Evolutionary conservation across 176 grass and related monocot genomes (phyloP).

Genomic region (Ananas comosus): DNA sequence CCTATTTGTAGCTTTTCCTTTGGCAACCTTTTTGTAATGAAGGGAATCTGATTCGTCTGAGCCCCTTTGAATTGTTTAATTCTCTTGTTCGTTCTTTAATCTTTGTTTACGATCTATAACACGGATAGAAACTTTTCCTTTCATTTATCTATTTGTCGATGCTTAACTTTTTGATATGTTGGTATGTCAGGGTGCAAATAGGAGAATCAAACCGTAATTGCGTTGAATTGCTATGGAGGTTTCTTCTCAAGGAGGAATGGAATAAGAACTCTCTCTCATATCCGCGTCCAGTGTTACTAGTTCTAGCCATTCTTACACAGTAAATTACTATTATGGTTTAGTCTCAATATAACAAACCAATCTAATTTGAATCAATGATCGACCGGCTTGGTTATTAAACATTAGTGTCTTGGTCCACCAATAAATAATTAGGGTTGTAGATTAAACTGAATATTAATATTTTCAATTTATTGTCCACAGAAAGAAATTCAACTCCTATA

Average conservation of each 20-base stretch:
- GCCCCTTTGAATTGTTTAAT: conserved; percentile 20
- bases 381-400: no score
- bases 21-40: conserved; percentile 24
- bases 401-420: no score
- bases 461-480: no score
- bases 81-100: conserved; percentile 22
- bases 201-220: not conserved
- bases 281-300: no score
- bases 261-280: conserved; percentile 22
- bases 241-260: conserved; percentile 45
- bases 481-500: not conserved
- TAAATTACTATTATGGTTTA: no score
- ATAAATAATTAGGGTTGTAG: no score
- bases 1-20: conserved; percentile 45
- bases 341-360: no score
- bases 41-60: conserved; percentile 76
- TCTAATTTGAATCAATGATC: no score
- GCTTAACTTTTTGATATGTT: not conserved
- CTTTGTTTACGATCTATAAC: conserved; percentile 10
- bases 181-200: conserved; percentile 1
- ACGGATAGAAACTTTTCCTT: conserved; percentile 30
- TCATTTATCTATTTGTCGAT: not conserved
- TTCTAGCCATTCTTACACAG: no score
- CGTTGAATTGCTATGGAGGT: conserved; percentile 18
- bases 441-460: no score